phyloP scores from a whole-genome alignment of 257 asterid species.

The Primulina eburnea region DNA sequence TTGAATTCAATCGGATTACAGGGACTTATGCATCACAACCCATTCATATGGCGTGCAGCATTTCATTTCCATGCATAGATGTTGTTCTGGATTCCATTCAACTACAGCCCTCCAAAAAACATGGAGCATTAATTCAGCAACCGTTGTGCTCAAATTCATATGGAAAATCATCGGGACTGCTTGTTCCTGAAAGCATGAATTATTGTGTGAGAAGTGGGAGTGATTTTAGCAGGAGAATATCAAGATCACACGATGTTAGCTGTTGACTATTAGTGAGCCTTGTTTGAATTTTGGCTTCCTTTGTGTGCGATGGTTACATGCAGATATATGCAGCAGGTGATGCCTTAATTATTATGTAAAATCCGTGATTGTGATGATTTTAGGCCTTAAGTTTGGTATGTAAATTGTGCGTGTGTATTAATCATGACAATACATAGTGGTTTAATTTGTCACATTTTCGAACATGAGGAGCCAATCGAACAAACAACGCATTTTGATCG shows the following conservation, averaged over 20 bases:
- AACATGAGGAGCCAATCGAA: too few species aligned
- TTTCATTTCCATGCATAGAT: constrained; percentile 56
- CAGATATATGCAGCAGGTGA: too few species aligned
- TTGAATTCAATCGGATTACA: constrained; percentile 43
- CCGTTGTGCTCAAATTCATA: constrained; percentile 63
- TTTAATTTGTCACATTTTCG: too few species aligned
- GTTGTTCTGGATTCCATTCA: constrained; percentile 47
- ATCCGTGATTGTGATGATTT: too few species aligned
- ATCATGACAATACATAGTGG: too few species aligned
- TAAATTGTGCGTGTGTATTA: too few species aligned
- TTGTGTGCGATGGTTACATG: too few species aligned
- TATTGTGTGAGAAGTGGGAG: constrained; percentile 61
- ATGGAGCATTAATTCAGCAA: constrained; percentile 26
- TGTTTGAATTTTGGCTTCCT: too few species aligned
- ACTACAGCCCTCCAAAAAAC: constrained; percentile 33
- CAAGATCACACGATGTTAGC: constrained; percentile 52
- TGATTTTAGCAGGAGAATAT: constrained; percentile 44
- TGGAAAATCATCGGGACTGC: constrained; percentile 57
- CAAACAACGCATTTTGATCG: too few species aligned
- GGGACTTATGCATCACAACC: constrained; percentile 70
- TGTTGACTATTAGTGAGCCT: constrained; percentile 28
- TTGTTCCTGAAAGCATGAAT: constrained; percentile 59
- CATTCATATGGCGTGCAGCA: constrained; percentile 74
- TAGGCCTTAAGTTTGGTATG: too few species aligned
- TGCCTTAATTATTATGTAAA: too few species aligned